Base-by-base conservation (phyloP, 768 basidiomycete species). In the Mycena maculata region DNA sequence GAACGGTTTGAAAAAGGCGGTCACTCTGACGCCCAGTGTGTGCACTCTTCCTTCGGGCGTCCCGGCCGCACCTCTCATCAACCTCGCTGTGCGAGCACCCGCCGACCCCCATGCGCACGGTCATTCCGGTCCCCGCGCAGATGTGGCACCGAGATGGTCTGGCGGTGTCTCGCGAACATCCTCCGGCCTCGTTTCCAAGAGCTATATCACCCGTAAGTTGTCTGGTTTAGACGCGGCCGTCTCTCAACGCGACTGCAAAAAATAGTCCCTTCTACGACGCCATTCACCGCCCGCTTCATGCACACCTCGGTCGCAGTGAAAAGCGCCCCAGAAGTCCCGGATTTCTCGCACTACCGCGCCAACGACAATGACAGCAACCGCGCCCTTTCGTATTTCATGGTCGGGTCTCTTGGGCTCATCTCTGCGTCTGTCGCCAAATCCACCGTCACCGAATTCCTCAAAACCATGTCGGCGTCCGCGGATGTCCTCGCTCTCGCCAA, bases 401-500 rank as follows among this genome's bases (percentile, higher is more conserved):
- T 95, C 69, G 93, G 95, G 74, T 86, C 95, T 44, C 87, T 98
- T 74, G 98, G 98, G 76, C 87, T 98, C 75, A 88, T 99, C 79
- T 91, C 94, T 69, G 98, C 97, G 60, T 95, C 95, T 22, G 94
- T 89, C 65, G 96, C 96, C 73, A 97, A 99, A 83, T 94, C 95
- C 33, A 90, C 91, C 72, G 90, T 99, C 71, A 88, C 94, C 67
- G 96, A 97, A 80, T 96, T 99, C 83, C 85, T 99, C 67, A 88
- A 92, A 76, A 96, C 95, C 69, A 97, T 99, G 95, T 87, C 94
- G 57, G 98, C 98, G 25, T 97, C 96, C 41, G 96, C 97, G 38
- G 98, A 99, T 77, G 97, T 99, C 58, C 90, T 99, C 73, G 98
- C 98, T 54, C 87, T 99, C 71, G 98, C 98, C 67, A 99, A 98